These are phyloP conservation scores for Bathelium albidoporum DNA, from an alignment of 495 filamentous ascomycete species.

Conservation along the genomic window DNA sequence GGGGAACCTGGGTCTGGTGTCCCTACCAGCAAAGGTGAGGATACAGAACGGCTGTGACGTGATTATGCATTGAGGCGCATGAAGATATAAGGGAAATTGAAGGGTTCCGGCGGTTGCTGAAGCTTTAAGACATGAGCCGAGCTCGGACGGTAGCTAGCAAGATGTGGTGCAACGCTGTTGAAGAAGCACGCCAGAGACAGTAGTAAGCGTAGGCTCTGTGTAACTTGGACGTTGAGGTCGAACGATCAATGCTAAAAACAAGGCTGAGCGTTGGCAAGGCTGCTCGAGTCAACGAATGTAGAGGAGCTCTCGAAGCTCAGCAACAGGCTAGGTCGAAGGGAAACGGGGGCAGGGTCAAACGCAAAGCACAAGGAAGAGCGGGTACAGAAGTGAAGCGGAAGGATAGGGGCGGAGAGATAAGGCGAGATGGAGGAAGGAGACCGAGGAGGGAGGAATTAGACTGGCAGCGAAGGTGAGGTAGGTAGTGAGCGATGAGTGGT, in stretches of 20 bases:
- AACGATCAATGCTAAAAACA: background rate
- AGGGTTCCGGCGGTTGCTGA: background rate
- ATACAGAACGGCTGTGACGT: conserved; percentile 35
- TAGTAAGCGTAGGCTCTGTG: background rate
- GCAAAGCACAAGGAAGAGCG: background rate
- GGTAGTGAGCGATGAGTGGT: background rate
- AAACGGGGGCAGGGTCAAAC: background rate
- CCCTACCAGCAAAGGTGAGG: conserved; percentile 39
- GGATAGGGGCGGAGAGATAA: background rate
- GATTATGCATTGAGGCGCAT: conserved; percentile 34
- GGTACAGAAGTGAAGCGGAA: background rate
- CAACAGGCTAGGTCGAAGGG: background rate
- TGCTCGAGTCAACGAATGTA: conserved; percentile 1
- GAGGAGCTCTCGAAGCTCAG: conserved; percentile 1
- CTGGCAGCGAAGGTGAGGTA: background rate
- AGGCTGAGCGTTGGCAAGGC: background rate
- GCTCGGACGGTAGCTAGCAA: background rate
- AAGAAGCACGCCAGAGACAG: background rate
- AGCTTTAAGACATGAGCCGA: background rate
- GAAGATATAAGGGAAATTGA: background rate
- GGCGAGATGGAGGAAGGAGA: conserved; percentile 1
- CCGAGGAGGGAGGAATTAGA: background rate
- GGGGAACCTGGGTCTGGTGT: background rate
- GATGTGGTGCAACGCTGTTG: background rate
- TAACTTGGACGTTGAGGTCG: background rate